Conservation (phyloP, 2,329 filamentous ascomycete species). For the Metarhizium sp. region DNA sequence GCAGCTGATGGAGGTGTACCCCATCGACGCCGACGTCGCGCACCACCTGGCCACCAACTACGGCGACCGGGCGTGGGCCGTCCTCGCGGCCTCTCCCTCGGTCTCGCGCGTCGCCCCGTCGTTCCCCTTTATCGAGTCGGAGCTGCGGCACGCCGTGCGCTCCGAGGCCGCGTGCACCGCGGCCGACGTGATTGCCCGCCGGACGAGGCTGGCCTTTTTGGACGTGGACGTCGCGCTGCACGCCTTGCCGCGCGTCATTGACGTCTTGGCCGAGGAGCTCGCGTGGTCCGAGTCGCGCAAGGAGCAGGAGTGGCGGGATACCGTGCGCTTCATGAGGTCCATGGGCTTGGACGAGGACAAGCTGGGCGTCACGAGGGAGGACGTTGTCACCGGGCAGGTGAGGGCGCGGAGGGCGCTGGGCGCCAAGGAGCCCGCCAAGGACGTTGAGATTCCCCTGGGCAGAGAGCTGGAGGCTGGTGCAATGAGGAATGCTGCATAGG, state of each 20-base stretch:
- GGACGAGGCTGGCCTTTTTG: slow-evolving; percentile 65
- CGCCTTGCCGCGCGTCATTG: slow-evolving; percentile 59
- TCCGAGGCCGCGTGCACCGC: slow-evolving; percentile 66
- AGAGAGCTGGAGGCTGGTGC: background rate
- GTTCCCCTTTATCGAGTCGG: slow-evolving; percentile 66
- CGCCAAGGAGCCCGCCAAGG: background rate
- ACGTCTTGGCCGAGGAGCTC: slow-evolving; percentile 62
- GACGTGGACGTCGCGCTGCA: slow-evolving; percentile 63
- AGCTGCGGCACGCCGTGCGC: slow-evolving; percentile 62
- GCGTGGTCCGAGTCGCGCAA: slow-evolving; percentile 53
- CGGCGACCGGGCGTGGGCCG: slow-evolving; percentile 58
- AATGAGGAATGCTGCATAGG: slow-evolving; percentile 2
- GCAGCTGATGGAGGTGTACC: slow-evolving; percentile 27
- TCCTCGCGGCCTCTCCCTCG: slow-evolving; percentile 37
- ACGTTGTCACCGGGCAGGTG: slow-evolving; percentile 9
- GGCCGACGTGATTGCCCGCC: slow-evolving; percentile 60
- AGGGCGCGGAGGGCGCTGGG: background rate
- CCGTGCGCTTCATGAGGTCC: slow-evolving; percentile 31
- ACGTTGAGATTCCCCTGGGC: background rate
- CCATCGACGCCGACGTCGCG: slow-evolving; percentile 30
- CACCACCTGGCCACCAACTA: slow-evolving; percentile 31
- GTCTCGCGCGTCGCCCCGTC: slow-evolving; percentile 52
- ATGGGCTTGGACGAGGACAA: slow-evolving; percentile 32
- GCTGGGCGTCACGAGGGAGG: slow-evolving; percentile 10
- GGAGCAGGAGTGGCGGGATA: slow-evolving; percentile 46